Evolutionary conservation across 1,139 yeast genomes (phyloP).

Genomic region (Martiniozyma asiatica): DNA sequence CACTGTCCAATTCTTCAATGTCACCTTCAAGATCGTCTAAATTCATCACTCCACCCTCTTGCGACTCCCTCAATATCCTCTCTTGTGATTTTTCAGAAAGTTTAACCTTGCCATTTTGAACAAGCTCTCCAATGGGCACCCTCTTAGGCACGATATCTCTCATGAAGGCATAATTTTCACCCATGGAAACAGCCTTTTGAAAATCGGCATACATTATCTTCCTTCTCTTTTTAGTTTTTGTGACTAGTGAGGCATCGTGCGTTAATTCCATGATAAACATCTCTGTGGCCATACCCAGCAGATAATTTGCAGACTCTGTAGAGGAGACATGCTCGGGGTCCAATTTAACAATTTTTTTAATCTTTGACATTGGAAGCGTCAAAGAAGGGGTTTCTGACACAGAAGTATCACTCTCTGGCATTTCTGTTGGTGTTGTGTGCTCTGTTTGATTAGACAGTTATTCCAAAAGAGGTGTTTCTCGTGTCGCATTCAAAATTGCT

Average conservation of each 20-base stretch:
- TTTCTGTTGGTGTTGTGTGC: slow-evolving; percentile 1
- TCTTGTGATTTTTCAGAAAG: slow-evolving; percentile 12
- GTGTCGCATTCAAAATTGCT: no score
- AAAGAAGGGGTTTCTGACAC: slow-evolving; percentile 8
- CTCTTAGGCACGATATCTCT: slow-evolving; percentile 59
- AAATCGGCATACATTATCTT: slow-evolving; percentile 65
- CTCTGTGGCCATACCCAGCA: slow-evolving; percentile 82
- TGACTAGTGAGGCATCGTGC: slow-evolving; percentile 64
- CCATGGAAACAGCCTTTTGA: slow-evolving; percentile 54
- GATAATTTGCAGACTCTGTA: slow-evolving; percentile 68
- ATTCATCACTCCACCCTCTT: slow-evolving; percentile 6
- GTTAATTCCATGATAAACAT: slow-evolving; percentile 68
- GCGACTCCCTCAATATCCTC: slow-evolving; percentile 3
- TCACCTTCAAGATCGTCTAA: slow-evolving; percentile 6
- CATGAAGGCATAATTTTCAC: slow-evolving; percentile 60
- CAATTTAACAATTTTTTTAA: slow-evolving; percentile 71
- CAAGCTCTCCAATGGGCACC: slow-evolving; percentile 39
- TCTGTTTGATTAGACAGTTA: no score
- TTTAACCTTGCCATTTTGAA: slow-evolving; percentile 34
- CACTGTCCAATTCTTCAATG: slow-evolving; percentile 3
- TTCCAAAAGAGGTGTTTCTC: no score
- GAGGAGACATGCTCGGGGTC: slow-evolving; percentile 76
- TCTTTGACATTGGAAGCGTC: slow-evolving; percentile 64
- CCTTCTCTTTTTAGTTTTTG: slow-evolving; percentile 60
- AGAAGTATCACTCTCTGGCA: no score